A percentile compares a stretch with the other conserved stretches of the same genome.
These are phyloP conservation scores for Sclerotinia nivalis DNA, from an alignment of 2,329 filamentous ascomycete genomes.

Conservation along the genomic window DNA sequence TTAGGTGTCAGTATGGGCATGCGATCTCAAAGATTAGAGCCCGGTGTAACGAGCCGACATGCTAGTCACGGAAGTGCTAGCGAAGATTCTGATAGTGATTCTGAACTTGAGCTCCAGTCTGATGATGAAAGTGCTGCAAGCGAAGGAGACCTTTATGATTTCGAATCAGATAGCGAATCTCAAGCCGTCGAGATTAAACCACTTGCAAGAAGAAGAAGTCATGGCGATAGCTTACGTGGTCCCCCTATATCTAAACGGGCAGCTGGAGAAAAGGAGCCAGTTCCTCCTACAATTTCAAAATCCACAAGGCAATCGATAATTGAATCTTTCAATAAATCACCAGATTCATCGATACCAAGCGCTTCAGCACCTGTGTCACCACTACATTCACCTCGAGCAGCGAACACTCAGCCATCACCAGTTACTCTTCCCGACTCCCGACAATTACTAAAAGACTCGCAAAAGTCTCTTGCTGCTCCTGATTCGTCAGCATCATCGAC, in stretches of 20 bases:
- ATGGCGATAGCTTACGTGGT: slow-evolving; percentile 44
- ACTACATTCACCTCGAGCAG: slow-evolving; percentile 19
- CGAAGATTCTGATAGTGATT: slow-evolving; percentile 45
- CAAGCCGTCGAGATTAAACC: slow-evolving; percentile 24
- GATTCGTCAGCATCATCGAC: background rate
- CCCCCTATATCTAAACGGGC: slow-evolving; percentile 41
- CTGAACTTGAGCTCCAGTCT: slow-evolving; percentile 42
- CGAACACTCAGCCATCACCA: slow-evolving; percentile 24
- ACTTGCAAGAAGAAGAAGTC: slow-evolving; percentile 44
- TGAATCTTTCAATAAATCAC: background rate
- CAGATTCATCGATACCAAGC: background rate
- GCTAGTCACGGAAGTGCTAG: slow-evolving; percentile 49
- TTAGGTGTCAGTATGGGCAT: slow-evolving; percentile 71
- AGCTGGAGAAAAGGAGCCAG: slow-evolving; percentile 37
- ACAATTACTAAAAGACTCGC: slow-evolving; percentile 64
- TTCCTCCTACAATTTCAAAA: slow-evolving; percentile 31
- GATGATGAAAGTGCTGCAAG: slow-evolving; percentile 46
- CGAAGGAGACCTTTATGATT: slow-evolving; percentile 46
- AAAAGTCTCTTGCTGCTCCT: slow-evolving; percentile 70
- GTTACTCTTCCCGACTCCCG: slow-evolving; percentile 29
- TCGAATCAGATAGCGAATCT: slow-evolving; percentile 39
- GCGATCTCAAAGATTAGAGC: slow-evolving; percentile 69
- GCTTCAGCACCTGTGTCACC: slow-evolving; percentile 17
- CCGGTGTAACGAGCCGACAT: slow-evolving; percentile 36
- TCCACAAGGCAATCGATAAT: slow-evolving; percentile 22